Base-by-base conservation (phyloP, 768 basidiomycete genomes). In the Suillus paluster region DNA sequence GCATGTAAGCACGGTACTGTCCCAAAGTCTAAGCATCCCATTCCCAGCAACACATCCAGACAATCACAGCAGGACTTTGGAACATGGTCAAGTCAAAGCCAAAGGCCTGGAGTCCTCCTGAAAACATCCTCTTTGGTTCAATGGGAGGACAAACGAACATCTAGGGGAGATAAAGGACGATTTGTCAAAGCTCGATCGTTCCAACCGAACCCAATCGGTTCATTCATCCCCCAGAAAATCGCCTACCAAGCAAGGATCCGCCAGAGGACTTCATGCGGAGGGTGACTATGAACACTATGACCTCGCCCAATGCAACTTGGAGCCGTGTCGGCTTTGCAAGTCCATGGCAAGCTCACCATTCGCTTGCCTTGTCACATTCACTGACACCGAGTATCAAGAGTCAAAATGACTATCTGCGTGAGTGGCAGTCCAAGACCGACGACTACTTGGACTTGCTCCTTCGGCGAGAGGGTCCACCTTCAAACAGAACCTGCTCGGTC, bases 371-470 rank as follows among this genome's bases (percentile, higher is more conserved):
- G 19, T 44, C 42, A 3, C 42, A 30, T 44, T 11, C n/a, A 10
- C 42, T 44, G 41, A 41, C 6, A 19, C 41, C 1, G 2, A 41
- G 17, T 41, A 41, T 41, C 17, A 30, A 60, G 59, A 50, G 30
- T 30, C 59, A 60, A 52, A 60, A 60, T 56, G 52, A 60, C 50
- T 60, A 25, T 41, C 34, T 60, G 6, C 19, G 27, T 10, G 27
- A 60, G 42, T 60, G 59, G 53, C 38, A 36, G 25, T n/a, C n/a
- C n/a, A n/a, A n/a, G n/a, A n/a, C n/a, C n/a, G n/a, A n/a, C n/a
- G n/a, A n/a, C n/a, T n/a, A n/a, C n/a, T n/a, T n/a, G n/a, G n/a
- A n/a, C n/a, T n/a, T n/a, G n/a, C n/a, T n/a, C n/a, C n/a, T n/a
- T n/a, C n/a, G n/a, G n/a, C n/a, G n/a, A n/a, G n/a, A n/a, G n/a